phyloP scores from a whole-genome alignment of 345 rosid genomes.

The Gossypium australe region DNA sequence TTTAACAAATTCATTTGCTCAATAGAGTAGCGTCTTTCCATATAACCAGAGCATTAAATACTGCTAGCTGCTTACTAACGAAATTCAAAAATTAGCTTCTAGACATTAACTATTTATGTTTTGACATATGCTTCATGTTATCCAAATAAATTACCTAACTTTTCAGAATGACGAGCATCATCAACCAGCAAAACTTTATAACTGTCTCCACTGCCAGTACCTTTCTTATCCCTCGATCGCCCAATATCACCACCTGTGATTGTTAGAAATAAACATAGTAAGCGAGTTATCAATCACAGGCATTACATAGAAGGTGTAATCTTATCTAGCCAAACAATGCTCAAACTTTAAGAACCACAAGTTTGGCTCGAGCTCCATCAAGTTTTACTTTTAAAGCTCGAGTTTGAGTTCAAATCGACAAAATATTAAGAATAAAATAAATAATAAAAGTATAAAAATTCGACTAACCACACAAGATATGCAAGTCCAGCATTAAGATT shows the following conservation, averaged over 20 bases:
- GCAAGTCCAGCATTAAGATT: too few relatives aligned
- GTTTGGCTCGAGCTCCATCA: too few relatives aligned
- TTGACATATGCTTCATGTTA: background rate
- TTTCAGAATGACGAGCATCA: slow-evolving; percentile 25
- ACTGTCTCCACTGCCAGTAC: slow-evolving; percentile 27
- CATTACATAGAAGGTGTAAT: background rate
- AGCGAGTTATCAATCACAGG: background rate
- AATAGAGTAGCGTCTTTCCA: background rate
- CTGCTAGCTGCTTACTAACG: background rate
- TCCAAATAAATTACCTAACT: slow-evolving; percentile 20
- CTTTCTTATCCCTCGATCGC: slow-evolving; percentile 10
- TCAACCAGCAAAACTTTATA: slow-evolving; percentile 31
- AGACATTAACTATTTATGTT: background rate
- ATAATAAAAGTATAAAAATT: too few relatives aligned
- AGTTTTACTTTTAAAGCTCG: too few relatives aligned
- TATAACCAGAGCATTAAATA: background rate
- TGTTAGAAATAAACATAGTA: background rate
- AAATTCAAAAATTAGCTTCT: background rate
- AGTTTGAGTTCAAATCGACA: too few relatives aligned
- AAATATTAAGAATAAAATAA: too few relatives aligned
- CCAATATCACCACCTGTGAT: slow-evolving; percentile 35
- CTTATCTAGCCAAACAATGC: too few relatives aligned
- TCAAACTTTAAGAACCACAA: too few relatives aligned
- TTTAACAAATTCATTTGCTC: background rate
- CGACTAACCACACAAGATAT: too few relatives aligned